Conservation (phyloP, 495 filamentous ascomycete species). For the Endocarpon pusillum region DNA sequence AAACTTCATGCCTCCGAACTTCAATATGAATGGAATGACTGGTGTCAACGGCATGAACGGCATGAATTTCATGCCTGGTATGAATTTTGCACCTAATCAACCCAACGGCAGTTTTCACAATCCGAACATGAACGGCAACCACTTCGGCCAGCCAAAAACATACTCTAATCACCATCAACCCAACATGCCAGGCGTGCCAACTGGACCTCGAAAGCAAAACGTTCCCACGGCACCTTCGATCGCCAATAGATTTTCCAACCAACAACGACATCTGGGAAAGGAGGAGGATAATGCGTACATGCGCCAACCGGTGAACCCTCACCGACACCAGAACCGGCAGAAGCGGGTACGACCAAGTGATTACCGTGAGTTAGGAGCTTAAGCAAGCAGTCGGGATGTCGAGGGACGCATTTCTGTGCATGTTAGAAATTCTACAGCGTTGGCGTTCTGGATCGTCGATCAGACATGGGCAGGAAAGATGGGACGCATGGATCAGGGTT, state of each 20-base stretch:
- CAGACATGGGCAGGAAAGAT: no score
- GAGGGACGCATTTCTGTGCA: no score
- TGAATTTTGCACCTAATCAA: no score
- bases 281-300: slow-evolving; percentile 86
- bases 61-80: slow-evolving; percentile 24
- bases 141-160: slow-evolving; percentile 19
- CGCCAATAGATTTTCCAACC: slow-evolving; percentile 46
- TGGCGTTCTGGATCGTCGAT: no score
- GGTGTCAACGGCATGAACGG: slow-evolving; percentile 34
- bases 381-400: no score
- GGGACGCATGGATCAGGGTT: no score
- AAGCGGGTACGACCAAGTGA: slow-evolving; percentile 70
- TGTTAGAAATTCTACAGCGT: no score
- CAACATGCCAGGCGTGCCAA: slow-evolving; percentile 23
- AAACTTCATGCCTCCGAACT: slow-evolving; percentile 28
- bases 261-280: slow-evolving; percentile 53
- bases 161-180: slow-evolving; percentile 19
- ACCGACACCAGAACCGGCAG: slow-evolving; percentile 68
- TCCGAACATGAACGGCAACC: slow-evolving; percentile 36
- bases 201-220: slow-evolving; percentile 25
- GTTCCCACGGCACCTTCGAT: no score
- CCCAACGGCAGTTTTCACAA: slow-evolving; percentile 24
- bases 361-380: slow-evolving; percentile 58
- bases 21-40: slow-evolving; percentile 22
- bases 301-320: slow-evolving; percentile 87